phyloP scores from a whole-genome alignment of 2,329 filamentous ascomycete genomes.

The Mycosphaerella sp. region DNA sequence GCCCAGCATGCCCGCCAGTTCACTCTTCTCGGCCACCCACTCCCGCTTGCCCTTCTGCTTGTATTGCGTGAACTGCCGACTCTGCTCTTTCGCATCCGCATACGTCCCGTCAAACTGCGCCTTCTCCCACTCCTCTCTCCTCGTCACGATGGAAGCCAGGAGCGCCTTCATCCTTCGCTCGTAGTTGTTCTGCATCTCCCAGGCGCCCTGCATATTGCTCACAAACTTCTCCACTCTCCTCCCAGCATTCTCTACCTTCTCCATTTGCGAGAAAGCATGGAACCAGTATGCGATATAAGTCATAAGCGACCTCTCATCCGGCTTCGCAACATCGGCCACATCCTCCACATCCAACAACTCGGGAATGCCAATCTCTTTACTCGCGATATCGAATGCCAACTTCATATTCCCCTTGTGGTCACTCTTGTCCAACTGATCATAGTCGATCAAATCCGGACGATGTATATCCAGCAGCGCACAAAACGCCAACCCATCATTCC shows the following conservation, averaged over 20 bases:
- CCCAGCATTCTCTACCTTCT: constrained; percentile 95
- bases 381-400: constrained; percentile 91
- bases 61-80: constrained; percentile 74
- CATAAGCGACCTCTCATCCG: constrained; percentile 95
- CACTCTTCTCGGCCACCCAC: constrained; percentile 97
- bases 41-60: constrained; percentile 85
- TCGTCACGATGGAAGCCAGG: constrained; percentile 65
- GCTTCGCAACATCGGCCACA: constrained; percentile 92
- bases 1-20: constrained; percentile 82
- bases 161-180: constrained; percentile 85
- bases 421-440: constrained; percentile 84
- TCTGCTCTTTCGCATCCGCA: constrained; percentile 81
- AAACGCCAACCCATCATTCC: constrained; percentile 96
- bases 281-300: constrained; percentile 99
- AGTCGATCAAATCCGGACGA: constrained; percentile 93
- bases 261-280: constrained; percentile 98
- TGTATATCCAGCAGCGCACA: constrained; percentile 96
- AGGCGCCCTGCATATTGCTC: constrained; percentile 96
- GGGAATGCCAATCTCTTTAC: constrained; percentile 94
- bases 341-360: constrained; percentile 95
- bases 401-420: constrained; percentile 98
- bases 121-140: constrained; percentile 69
- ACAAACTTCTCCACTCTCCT: constrained; percentile 97
- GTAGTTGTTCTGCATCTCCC: constrained; percentile 98
- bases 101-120: constrained; percentile 89